These are phyloP conservation scores for Durusdinium trenchii DNA, from an alignment of 73 alveolate species.

Conservation along the genomic window DNA sequence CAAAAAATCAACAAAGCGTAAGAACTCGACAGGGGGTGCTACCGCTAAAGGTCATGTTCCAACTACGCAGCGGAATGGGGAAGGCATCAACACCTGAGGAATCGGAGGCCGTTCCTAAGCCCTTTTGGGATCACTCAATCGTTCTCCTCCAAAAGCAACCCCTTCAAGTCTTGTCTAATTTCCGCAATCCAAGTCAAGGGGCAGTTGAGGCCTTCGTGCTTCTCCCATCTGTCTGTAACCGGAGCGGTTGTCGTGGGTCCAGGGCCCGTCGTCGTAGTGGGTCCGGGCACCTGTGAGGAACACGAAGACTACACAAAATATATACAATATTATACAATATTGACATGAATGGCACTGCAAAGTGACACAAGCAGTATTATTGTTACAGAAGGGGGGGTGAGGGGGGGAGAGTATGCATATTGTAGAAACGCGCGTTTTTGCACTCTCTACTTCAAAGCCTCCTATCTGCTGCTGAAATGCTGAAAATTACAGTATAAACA, in stretches of 20 bases:
- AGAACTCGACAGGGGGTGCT: no score
- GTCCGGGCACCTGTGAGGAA: not conserved
- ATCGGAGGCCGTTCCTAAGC: not conserved
- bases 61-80: not conserved
- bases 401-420: no score
- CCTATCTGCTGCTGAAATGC: no score
- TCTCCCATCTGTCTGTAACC: not conserved
- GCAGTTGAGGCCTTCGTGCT: constrained; percentile 42
- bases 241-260: constrained; percentile 17
- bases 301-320: no score
- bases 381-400: not conserved
- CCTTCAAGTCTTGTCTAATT: no score
- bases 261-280: not conserved
- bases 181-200: not conserved
- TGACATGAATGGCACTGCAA: not conserved
- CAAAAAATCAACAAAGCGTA: no score
- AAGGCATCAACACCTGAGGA: not conserved
- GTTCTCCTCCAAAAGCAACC: no score
- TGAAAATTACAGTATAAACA: no score
- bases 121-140: no score
- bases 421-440: no score
- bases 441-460: no score
- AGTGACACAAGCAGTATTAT: not conserved
- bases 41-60: no score
- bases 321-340: not conserved